Percentiles rank a stretch among this genome's conserved stretches.
phyloP scores from a whole-genome alignment of 768 basidiomycete genomes.

The Boletus fagicola region DNA sequence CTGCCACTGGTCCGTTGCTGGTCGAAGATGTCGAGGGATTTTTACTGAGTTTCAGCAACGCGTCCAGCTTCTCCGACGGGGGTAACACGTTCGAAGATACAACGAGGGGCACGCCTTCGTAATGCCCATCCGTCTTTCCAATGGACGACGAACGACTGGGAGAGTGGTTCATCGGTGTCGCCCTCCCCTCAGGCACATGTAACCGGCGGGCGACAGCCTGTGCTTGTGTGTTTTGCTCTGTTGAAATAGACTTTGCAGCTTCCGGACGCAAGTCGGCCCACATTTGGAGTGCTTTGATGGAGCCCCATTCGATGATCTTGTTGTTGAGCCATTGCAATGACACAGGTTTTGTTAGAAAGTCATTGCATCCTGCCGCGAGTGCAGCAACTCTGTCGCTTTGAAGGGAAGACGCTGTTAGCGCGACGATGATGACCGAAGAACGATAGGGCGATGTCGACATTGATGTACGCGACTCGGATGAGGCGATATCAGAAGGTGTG shows the following conservation, averaged over 20 bases:
- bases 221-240: slow-evolving; percentile 47
- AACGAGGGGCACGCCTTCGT: slow-evolving; percentile 19
- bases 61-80: slow-evolving; percentile 25
- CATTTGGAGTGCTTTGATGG: slow-evolving; percentile 92
- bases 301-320: slow-evolving; percentile 99
- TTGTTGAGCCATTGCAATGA: slow-evolving; percentile 93
- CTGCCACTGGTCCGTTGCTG: not conserved
- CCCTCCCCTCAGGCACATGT: slow-evolving; percentile 48
- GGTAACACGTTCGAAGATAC: slow-evolving; percentile 18
- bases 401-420: slow-evolving; percentile 95
- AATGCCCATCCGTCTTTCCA: slow-evolving; percentile 22
- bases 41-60: slow-evolving; percentile 24
- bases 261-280: slow-evolving; percentile 82
- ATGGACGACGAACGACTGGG: slow-evolving; percentile 41
- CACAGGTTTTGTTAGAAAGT: slow-evolving; percentile 97
- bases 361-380: slow-evolving; percentile 98
- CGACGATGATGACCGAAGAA: slow-evolving; percentile 97
- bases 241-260: slow-evolving; percentile 44
- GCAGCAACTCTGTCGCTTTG: slow-evolving; percentile 94
- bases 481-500: slow-evolving; percentile 56
- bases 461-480: slow-evolving; percentile 45
- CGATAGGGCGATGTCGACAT: slow-evolving; percentile 66
- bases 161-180: slow-evolving; percentile 34
- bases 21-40: slow-evolving; percentile 18
- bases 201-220: slow-evolving; percentile 46